A percentile compares a stretch with the other conserved stretches of the same genome.
These are phyloP conservation scores for Xerocomus nothofagi DNA, from an alignment of 1,284 basidiomycete species.

Conservation along the genomic window DNA sequence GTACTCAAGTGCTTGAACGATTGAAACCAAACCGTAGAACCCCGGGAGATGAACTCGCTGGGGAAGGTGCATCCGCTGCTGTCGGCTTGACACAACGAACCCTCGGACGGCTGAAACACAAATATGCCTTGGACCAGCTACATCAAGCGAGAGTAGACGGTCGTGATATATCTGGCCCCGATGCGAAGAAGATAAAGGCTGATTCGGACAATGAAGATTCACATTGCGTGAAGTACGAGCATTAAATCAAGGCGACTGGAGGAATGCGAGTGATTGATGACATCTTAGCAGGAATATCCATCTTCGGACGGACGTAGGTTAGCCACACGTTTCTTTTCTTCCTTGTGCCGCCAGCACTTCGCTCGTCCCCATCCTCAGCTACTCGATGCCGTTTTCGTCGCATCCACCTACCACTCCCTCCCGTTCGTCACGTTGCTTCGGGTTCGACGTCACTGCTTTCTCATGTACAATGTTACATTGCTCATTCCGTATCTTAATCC, in stretches of 20 bases:
- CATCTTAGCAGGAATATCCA: no score
- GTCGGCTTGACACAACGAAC: conserved; percentile 42
- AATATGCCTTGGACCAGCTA: conserved; percentile 33
- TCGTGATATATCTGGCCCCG: neutral
- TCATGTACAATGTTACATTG: no score
- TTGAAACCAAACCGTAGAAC: neutral
- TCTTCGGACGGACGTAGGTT: no score
- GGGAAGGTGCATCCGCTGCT: conserved; percentile 10
- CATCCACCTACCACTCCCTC: no score
- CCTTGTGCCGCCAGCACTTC: no score
- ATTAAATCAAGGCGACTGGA: neutral
- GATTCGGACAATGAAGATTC: conserved; percentile 5
- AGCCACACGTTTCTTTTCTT: no score
- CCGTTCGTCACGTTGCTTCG: no score
- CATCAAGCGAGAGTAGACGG: conserved; percentile 10
- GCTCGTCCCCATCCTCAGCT: no score
- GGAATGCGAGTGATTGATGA: neutral
- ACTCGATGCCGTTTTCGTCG: no score
- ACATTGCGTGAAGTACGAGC: neutral
- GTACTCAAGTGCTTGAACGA: conserved; percentile 37
- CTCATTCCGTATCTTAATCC: no score
- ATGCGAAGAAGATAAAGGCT: conserved; percentile 24
- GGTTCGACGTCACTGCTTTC: no score
- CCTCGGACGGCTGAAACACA: conserved; percentile 52
- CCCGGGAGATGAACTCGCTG: conserved; percentile 12